Evolutionary conservation across 306 rosid genomes (phyloP).

Genomic region (Vigna radiata): DNA sequence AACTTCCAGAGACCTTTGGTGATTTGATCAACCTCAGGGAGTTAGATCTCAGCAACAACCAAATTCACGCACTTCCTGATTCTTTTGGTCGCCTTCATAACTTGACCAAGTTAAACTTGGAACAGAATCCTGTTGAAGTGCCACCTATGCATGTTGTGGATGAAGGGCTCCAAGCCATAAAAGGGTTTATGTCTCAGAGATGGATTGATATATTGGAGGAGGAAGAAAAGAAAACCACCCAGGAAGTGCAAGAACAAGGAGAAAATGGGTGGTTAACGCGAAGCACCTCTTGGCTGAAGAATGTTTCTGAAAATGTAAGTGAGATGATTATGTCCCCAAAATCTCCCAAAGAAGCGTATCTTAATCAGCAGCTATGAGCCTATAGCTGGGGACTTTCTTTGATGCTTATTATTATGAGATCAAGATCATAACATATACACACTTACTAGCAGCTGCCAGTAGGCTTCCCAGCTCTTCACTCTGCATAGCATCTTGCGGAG

Average conservation of each 20-base stretch:
- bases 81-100: constrained; percentile 89
- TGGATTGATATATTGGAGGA: constrained; percentile 77
- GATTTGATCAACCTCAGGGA: constrained; percentile 84
- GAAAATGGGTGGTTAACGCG: constrained; percentile 80
- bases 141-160: constrained; percentile 79
- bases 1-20: constrained; percentile 87
- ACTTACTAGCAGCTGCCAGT: not conserved
- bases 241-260: constrained; percentile 58
- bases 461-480: constrained; percentile 9
- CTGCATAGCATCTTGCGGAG: constrained; percentile 9
- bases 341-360: constrained; percentile 67
- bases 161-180: constrained; percentile 77
- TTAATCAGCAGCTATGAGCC: constrained; percentile 86
- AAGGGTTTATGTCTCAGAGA: constrained; percentile 79
- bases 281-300: constrained; percentile 88
- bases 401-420: not conserved
- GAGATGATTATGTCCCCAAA: constrained; percentile 58
- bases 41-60: constrained; percentile 94
- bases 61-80: constrained; percentile 83
- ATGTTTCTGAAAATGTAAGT: constrained; percentile 65
- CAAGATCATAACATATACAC: constrained; percentile 25
- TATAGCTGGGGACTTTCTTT: constrained; percentile 37
- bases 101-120: constrained; percentile 83
- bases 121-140: constrained; percentile 79
- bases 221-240: constrained; percentile 73